Conservation (phyloP, 495 filamentous ascomycete genomes). For the Amorphotheca resinae region DNA sequence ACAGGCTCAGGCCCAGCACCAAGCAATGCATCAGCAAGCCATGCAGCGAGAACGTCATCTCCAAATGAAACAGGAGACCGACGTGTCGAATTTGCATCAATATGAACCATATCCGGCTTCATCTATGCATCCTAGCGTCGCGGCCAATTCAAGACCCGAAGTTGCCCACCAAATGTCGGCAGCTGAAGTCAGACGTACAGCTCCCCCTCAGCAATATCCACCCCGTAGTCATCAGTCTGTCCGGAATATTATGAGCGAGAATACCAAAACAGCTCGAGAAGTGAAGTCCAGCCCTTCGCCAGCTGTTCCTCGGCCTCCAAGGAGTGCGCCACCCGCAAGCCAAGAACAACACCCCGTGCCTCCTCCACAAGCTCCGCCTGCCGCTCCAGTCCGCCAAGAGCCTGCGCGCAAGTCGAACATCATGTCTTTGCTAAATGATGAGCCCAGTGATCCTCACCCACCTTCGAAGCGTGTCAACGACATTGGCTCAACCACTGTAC, state of each 20-base stretch:
- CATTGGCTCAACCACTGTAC: conserved; percentile 6
- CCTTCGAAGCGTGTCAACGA: conserved; percentile 32
- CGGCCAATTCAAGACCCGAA: conserved; percentile 8
- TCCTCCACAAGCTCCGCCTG: conserved; percentile 23
- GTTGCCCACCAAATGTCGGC: conserved; percentile 1
- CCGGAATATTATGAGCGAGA: conserved; percentile 14
- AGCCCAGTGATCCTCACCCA: conserved; percentile 39
- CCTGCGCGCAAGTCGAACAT: conserved; percentile 40
- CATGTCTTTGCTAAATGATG: conserved; percentile 46
- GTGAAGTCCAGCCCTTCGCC: conserved; percentile 17
- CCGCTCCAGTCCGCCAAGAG: conserved; percentile 35
- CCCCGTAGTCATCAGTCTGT: conserved; percentile 10
- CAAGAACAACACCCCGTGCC: conserved; percentile 13
- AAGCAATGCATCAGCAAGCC: conserved; percentile 4
- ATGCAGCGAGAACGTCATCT: conserved; percentile 12
- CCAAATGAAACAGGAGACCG: conserved; percentile 17
- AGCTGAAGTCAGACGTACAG: conserved; percentile 9
- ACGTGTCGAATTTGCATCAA: conserved; percentile 11
- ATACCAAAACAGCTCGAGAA: conserved; percentile 3
- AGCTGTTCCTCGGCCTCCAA: conserved; percentile 9
- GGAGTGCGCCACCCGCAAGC: conserved; percentile 13
- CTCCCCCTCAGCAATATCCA: conserved; percentile 9
- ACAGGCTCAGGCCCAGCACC: conserved; percentile 4
- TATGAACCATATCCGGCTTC: conserved; percentile 15
- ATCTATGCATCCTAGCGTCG: neutral